Evolutionary conservation across 2,329 filamentous ascomycete genomes (phyloP).

Genomic region (Periconia sp.): DNA sequence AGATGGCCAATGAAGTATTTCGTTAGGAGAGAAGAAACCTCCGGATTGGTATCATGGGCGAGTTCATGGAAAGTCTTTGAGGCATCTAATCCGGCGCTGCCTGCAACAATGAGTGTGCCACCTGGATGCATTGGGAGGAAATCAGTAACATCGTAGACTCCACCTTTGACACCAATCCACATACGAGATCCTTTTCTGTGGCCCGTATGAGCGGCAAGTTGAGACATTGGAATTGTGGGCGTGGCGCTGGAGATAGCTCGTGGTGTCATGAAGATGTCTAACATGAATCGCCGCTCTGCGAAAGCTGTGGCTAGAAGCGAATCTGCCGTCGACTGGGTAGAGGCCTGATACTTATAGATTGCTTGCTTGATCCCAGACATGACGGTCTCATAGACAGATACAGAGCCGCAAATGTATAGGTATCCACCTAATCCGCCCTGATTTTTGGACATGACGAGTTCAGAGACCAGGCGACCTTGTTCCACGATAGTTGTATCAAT

Average conservation of each 20-base stretch:
- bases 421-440: constrained; percentile 59
- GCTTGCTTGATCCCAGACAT: constrained; percentile 61
- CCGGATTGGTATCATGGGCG: constrained; percentile 62
- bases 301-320: constrained; percentile 60
- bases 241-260: constrained; percentile 59
- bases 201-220: constrained; percentile 59
- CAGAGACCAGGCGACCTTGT: constrained; percentile 57
- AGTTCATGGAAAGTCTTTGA: constrained; percentile 60
- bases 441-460: constrained; percentile 63
- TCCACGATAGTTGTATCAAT: constrained; percentile 60
- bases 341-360: constrained; percentile 60
- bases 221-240: constrained; percentile 57
- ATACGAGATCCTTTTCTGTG: constrained; percentile 55
- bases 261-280: constrained; percentile 62
- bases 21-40: constrained; percentile 59
- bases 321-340: constrained; percentile 60
- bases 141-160: constrained; percentile 60
- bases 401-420: constrained; percentile 58
- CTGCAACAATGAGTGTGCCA: constrained; percentile 60
- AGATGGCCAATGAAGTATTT: constrained; percentile 63
- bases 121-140: constrained; percentile 62
- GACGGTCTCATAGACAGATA: constrained; percentile 59
- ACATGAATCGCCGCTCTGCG: constrained; percentile 62
- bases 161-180: constrained; percentile 61
- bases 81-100: constrained; percentile 62